phyloP scores from a whole-genome alignment of 2,329 filamentous ascomycete genomes.

The Colletotrichum melonis region DNA sequence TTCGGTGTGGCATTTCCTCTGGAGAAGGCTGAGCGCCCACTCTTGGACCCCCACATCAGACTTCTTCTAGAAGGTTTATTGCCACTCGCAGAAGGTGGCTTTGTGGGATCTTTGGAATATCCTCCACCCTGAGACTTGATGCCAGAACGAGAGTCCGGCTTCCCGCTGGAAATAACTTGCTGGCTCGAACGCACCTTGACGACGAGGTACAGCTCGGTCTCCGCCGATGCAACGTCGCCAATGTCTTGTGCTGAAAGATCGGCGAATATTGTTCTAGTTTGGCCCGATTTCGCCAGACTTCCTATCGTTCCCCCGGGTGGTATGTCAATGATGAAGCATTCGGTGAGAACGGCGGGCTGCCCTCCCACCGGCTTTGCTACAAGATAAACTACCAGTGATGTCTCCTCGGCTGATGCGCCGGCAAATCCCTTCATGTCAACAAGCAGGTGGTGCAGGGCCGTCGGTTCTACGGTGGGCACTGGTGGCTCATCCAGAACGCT shows the following conservation, averaged over 20 bases:
- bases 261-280: slow-evolving; percentile 87
- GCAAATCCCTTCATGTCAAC: slow-evolving; percentile 87
- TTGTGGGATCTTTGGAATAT: slow-evolving; percentile 48
- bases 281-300: slow-evolving; percentile 71
- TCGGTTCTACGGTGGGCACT: slow-evolving; percentile 72
- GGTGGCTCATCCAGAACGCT: slow-evolving; percentile 90
- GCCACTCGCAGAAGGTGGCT: slow-evolving; percentile 54
- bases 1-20: slow-evolving; percentile 59
- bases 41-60: slow-evolving; percentile 72
- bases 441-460: slow-evolving; percentile 82
- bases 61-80: slow-evolving; percentile 64
- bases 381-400: slow-evolving; percentile 81
- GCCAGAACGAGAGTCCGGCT: slow-evolving; percentile 65
- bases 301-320: slow-evolving; percentile 79
- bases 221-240: slow-evolving; percentile 69
- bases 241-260: slow-evolving; percentile 84
- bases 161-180: slow-evolving; percentile 54
- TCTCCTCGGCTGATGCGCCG: slow-evolving; percentile 79
- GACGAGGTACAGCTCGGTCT: slow-evolving; percentile 83
- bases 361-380: slow-evolving; percentile 77
- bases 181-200: slow-evolving; percentile 78
- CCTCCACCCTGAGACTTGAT: slow-evolving; percentile 55
- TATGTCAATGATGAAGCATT: slow-evolving; percentile 84
- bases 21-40: slow-evolving; percentile 63
- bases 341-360: slow-evolving; percentile 76